A percentile compares a stretch with the other conserved stretches of the same genome.
These are phyloP conservation scores for Sporothrix schenckii DNA, from an alignment of 2,329 filamentous ascomycete genomes.

Conservation along the genomic window DNA sequence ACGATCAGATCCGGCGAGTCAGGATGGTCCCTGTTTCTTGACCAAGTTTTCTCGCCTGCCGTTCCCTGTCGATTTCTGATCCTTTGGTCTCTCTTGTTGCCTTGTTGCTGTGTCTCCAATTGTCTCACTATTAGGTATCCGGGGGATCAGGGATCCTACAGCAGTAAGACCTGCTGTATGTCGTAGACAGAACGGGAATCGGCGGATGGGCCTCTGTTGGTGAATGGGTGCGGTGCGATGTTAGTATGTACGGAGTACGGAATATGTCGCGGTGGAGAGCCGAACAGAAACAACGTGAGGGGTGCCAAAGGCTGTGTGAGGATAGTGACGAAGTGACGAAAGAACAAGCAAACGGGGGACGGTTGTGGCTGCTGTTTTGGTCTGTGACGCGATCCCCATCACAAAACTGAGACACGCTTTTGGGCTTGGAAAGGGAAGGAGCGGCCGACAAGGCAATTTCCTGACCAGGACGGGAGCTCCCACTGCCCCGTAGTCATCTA, in stretches of 20 bases:
- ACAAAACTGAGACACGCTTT: slow-evolving; percentile 27
- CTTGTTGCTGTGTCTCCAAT: slow-evolving; percentile 22
- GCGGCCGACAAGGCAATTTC: slow-evolving; percentile 27
- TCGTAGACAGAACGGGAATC: slow-evolving; percentile 6
- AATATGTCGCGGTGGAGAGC: background rate
- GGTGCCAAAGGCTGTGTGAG: background rate
- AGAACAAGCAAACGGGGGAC: background rate
- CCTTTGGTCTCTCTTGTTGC: background rate
- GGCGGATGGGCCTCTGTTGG: background rate
- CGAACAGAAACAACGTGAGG: slow-evolving; percentile 13
- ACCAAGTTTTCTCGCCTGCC: background rate
- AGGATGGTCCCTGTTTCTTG: background rate
- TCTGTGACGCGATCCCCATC: slow-evolving; percentile 24
- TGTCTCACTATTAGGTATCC: slow-evolving; percentile 14
- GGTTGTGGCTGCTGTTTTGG: slow-evolving; percentile 16
- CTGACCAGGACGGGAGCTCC: slow-evolving; percentile 24
- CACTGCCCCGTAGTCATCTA: slow-evolving; percentile 4
- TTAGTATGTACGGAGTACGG: no score
- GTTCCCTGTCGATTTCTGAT: slow-evolving; percentile 11
- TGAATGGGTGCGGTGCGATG: slow-evolving; percentile 14
- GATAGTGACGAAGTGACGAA: background rate
- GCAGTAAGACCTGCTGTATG: slow-evolving; percentile 18
- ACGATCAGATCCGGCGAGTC: slow-evolving; percentile 18
- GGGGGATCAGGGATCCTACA: slow-evolving; percentile 24
- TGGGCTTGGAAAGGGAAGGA: slow-evolving; percentile 15